Evolutionary conservation across 768 basidiomycete species (phyloP).

Genomic region (Pleurotus ostreatus): DNA sequence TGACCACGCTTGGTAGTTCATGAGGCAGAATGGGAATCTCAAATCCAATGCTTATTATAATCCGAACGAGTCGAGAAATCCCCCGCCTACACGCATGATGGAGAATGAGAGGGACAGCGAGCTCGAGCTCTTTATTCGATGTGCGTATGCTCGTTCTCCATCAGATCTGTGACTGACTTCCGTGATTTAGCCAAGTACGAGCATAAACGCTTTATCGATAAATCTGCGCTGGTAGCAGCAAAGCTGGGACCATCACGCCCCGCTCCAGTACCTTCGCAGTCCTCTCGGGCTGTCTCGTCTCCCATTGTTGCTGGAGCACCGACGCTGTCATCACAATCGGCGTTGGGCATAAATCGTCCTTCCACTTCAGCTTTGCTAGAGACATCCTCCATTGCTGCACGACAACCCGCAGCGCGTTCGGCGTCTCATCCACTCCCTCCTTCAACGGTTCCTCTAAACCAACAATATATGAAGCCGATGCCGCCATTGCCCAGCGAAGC

Average conservation of each 20-base stretch:
- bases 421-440: slow-evolving; percentile 19
- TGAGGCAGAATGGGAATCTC: slow-evolving; percentile 78
- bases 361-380: slow-evolving; percentile 13
- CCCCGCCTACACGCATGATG: slow-evolving; percentile 76
- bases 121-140: slow-evolving; percentile 85
- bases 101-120: slow-evolving; percentile 85
- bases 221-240: slow-evolving; percentile 40
- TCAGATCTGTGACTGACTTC: slow-evolving; percentile 3
- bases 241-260: slow-evolving; percentile 43
- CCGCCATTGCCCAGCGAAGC: slow-evolving; percentile 3
- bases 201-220: slow-evolving; percentile 62
- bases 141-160: slow-evolving; percentile 36
- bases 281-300: slow-evolving; percentile 7
- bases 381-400: slow-evolving; percentile 12
- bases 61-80: slow-evolving; percentile 77
- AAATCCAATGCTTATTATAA: slow-evolving; percentile 80
- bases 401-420: slow-evolving; percentile 18
- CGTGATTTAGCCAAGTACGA: slow-evolving; percentile 66
- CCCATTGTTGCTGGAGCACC: slow-evolving; percentile 10
- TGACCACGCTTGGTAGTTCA: slow-evolving; percentile 41
- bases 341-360: slow-evolving; percentile 12
- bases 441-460: slow-evolving; percentile 14
- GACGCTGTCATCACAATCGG: not conserved
- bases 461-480: slow-evolving; percentile 12
- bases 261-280: slow-evolving; percentile 19